Evolutionary conservation across 2,329 filamentous ascomycete species (phyloP).

Genomic region (Colletotrichum sp.): DNA sequence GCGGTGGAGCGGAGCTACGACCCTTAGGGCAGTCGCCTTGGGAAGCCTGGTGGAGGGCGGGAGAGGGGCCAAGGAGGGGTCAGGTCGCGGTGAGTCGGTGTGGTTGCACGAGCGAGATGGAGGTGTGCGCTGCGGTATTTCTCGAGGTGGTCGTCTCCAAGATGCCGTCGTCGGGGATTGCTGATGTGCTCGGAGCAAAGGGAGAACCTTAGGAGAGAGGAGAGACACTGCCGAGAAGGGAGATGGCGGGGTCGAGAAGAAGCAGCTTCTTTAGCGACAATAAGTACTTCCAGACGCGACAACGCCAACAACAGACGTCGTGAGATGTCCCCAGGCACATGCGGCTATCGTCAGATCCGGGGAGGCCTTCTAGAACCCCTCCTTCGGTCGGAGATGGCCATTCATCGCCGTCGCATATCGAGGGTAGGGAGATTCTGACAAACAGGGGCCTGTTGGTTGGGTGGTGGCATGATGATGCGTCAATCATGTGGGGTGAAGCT

Average conservation of each 20-base stretch:
- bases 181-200: not conserved
- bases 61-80: not conserved
- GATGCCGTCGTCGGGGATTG: not conserved
- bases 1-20: not conserved
- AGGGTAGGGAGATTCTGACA: slow-evolving; percentile 20
- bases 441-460: slow-evolving; percentile 21
- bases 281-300: not conserved
- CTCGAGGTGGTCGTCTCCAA: not conserved
- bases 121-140: not conserved
- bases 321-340: not conserved
- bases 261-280: not conserved
- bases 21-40: not conserved
- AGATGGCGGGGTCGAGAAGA: slow-evolving; percentile 10
- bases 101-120: not conserved
- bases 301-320: not conserved
- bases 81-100: not conserved
- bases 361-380: slow-evolving; percentile 9
- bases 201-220: not conserved
- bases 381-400: not conserved
- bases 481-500: slow-evolving; percentile 21
- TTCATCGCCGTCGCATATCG: slow-evolving; percentile 15
- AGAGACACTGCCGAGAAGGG: not conserved
- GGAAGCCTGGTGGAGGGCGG: not conserved
- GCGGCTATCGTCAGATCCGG: slow-evolving; percentile 3
- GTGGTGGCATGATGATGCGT: slow-evolving; percentile 20